Percentiles rank a stretch among this genome's conserved stretches.
These are phyloP conservation scores for Aristolochia fimbriata DNA, from an alignment of 164 flowering plant species.

Conservation along the genomic window DNA sequence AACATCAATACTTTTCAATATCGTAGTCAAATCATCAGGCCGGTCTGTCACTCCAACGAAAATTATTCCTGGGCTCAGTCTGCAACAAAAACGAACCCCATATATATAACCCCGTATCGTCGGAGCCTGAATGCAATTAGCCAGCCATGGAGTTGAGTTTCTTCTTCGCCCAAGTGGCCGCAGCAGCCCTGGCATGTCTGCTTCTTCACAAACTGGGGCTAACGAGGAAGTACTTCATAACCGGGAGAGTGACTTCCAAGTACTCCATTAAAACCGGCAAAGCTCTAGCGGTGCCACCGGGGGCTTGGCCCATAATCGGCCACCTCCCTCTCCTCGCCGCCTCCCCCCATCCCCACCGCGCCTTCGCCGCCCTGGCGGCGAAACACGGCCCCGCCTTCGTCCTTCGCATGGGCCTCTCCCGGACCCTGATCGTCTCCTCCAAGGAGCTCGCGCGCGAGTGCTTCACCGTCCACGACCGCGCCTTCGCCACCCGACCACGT, in stretches of 20 bases:
- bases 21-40: too few relatives aligned
- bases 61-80: neutral
- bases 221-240: too few relatives aligned
- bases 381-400: conserved; percentile 1
- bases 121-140: too few relatives aligned
- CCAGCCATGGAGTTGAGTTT: neutral
- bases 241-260: too few relatives aligned
- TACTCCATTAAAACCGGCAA: too few relatives aligned
- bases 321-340: conserved; percentile 1
- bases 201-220: too few relatives aligned
- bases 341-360: neutral
- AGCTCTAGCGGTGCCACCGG: neutral
- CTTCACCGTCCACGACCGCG: conserved; percentile 17
- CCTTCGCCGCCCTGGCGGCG: neutral
- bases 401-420: neutral
- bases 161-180: too few relatives aligned
- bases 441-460: conserved; percentile 5
- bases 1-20: too few relatives aligned
- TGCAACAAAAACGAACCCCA: too few relatives aligned
- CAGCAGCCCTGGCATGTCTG: too few relatives aligned
- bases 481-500: conserved; percentile 20
- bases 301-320: neutral
- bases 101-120: neutral
- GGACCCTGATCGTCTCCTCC: neutral
- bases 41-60: too few relatives aligned